These are phyloP conservation scores for Pestalotiopsis sp. DNA, from an alignment of 2,329 filamentous ascomycete genomes.

Conservation along the genomic window DNA sequence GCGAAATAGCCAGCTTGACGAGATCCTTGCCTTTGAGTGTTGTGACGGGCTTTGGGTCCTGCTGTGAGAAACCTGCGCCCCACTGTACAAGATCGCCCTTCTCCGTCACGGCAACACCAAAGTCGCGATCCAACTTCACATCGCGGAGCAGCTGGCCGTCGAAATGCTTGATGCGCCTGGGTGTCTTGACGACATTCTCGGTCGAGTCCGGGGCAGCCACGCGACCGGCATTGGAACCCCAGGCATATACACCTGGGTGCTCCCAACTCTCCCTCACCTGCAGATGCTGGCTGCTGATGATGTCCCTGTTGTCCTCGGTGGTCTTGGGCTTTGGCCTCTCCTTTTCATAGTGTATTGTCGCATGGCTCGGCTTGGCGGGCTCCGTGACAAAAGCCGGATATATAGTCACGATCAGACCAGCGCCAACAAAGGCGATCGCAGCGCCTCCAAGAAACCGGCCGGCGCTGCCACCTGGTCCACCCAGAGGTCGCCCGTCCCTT, in stretches of 20 bases:
- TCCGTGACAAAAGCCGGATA: conserved; percentile 24
- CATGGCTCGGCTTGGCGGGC: conserved; percentile 34
- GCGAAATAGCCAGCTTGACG: conserved; percentile 73
- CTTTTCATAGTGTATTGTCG: conserved; percentile 70
- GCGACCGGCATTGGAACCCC: conserved; percentile 84
- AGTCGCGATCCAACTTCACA: conserved; percentile 79
- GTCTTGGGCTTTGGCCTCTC: conserved; percentile 58
- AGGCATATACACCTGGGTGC: conserved; percentile 88
- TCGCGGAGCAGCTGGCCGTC: conserved; percentile 83
- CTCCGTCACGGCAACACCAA: conserved; percentile 86
- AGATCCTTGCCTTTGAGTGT: conserved; percentile 85
- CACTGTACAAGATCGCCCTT: conserved; percentile 90
- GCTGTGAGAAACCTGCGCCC: conserved; percentile 76
- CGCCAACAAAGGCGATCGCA: conserved; percentile 23
- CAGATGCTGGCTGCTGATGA: conserved; percentile 82
- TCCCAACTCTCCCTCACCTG: conserved; percentile 84
- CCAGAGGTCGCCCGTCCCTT: conserved; percentile 8
- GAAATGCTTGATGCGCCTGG: conserved; percentile 79
- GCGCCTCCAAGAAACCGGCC: conserved; percentile 26
- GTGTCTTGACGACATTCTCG: conserved; percentile 77
- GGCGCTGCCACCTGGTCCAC: conserved; percentile 11
- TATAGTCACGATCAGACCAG: conserved; percentile 25
- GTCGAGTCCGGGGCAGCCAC: conserved; percentile 86
- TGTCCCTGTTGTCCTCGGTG: conserved; percentile 73
- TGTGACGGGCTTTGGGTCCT: conserved; percentile 62